A percentile compares a stretch with the other conserved stretches of the same genome.
Conservation (phyloP, 73 alveolate genomes). For the Tetrahymena elliotti region DNA sequence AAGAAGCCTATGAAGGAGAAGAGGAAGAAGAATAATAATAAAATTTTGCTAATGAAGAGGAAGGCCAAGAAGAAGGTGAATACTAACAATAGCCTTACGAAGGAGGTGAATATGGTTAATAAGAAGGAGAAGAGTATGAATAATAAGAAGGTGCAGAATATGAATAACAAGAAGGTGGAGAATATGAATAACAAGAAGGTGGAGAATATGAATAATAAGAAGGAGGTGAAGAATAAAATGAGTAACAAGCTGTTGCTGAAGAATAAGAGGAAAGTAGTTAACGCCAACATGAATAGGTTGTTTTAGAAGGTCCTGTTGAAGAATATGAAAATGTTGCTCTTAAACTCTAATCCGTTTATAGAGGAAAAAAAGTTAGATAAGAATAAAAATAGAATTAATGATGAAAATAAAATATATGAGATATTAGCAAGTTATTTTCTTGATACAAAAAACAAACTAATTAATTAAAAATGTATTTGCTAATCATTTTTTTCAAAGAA, state of each 20-base stretch:
- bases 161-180: background rate
- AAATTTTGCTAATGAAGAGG: background rate
- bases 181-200: background rate
- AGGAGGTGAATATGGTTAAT: background rate
- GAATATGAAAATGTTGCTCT: background rate
- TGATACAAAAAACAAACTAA: background rate
- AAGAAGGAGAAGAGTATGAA: background rate
- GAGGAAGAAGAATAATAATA: background rate
- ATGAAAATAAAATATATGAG: background rate
- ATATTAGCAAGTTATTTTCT: background rate
- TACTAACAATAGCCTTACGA: background rate
- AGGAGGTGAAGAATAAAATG: background rate
- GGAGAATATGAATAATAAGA: background rate
- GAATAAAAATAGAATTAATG: background rate
- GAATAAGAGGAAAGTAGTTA: too few species aligned
- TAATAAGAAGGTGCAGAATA: background rate
- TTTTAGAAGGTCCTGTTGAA: background rate
- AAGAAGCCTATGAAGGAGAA: background rate
- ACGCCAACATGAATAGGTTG: background rate
- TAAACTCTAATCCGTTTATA: background rate
- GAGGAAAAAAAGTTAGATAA: background rate
- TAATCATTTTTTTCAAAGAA: background rate
- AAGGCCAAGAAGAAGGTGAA: background rate
- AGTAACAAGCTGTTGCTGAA: background rate
- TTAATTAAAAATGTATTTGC: background rate